These are phyloP conservation scores for Ceratocystiopsis minuta DNA, from an alignment of 2,329 filamentous ascomycete genomes.

Conservation along the genomic window DNA sequence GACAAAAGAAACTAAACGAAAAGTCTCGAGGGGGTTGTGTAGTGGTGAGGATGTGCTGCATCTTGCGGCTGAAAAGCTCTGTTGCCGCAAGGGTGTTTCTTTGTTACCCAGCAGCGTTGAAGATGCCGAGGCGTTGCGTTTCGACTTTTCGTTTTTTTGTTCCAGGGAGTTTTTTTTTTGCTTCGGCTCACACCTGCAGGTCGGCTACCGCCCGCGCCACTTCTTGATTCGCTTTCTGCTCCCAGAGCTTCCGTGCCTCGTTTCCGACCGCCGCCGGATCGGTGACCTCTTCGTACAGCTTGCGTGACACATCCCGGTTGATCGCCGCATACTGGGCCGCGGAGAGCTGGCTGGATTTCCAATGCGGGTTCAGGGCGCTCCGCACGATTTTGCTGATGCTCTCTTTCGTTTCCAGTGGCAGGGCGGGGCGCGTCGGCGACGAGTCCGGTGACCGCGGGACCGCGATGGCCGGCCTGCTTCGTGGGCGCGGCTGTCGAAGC, in stretches of 20 bases:
- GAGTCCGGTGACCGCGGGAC: slow-evolving; percentile 37
- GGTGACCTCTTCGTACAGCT: slow-evolving; percentile 57
- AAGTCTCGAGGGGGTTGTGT: background rate
- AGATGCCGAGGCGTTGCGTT: background rate
- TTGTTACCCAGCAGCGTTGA: background rate
- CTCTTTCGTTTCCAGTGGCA: slow-evolving; percentile 71
- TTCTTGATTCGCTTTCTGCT: slow-evolving; percentile 59
- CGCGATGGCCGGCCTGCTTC: slow-evolving; percentile 24
- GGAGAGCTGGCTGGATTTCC: slow-evolving; percentile 59
- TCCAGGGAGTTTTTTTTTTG: slow-evolving; percentile 14
- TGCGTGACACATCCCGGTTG: slow-evolving; percentile 75
- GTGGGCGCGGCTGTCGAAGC: slow-evolving; percentile 33
- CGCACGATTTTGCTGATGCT: slow-evolving; percentile 82
- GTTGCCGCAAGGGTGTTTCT: background rate
- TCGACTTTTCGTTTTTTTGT: slow-evolving; percentile 9
- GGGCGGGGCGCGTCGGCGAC: slow-evolving; percentile 45
- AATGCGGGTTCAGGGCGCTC: slow-evolving; percentile 63
- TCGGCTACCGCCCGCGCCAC: slow-evolving; percentile 56
- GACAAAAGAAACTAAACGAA: background rate
- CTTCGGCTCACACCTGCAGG: slow-evolving; percentile 25
- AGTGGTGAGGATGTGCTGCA: no score
- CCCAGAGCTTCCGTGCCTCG: slow-evolving; percentile 49
- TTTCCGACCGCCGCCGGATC: slow-evolving; percentile 42
- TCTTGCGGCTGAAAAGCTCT: no score
- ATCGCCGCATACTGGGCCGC: slow-evolving; percentile 86